These are phyloP conservation scores for Eucalyptus camaldulensis DNA, from an alignment of 345 rosid genomes.

Conservation along the genomic window DNA sequence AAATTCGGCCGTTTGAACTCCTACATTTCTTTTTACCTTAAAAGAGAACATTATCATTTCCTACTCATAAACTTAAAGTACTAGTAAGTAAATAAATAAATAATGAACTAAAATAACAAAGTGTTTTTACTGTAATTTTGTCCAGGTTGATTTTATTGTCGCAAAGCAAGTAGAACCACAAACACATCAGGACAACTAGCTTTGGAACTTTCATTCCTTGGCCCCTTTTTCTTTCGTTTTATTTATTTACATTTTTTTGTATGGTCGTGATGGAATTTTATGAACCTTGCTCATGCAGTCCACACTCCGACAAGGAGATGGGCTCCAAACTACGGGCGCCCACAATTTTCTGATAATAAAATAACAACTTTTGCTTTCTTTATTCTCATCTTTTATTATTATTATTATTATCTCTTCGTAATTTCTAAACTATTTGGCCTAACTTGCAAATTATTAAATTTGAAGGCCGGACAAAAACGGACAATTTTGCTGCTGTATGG, in stretches of 20 bases:
- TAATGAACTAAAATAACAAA: not conserved
- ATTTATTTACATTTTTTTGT: not conserved
- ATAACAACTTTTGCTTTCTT: not conserved
- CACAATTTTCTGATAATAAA: not conserved
- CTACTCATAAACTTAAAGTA: not conserved
- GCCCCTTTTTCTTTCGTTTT: not conserved
- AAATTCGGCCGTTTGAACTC: rapidly evolving
- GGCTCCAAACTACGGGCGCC: not conserved
- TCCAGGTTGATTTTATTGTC: not conserved
- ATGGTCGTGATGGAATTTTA: not conserved
- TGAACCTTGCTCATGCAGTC: not conserved
- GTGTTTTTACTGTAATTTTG: not conserved
- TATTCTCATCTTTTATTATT: not conserved
- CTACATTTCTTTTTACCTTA: not conserved
- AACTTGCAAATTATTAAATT: not conserved
- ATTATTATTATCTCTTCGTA: not conserved
- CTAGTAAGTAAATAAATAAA: not conserved
- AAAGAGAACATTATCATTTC: not conserved
- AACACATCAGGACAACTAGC: not conserved
- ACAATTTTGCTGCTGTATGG: not conserved
- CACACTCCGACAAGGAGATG: not conserved
- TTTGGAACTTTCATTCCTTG: not conserved
- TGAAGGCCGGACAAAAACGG: not conserved
- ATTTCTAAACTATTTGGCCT: not conserved
- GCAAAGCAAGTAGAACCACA: not conserved